Base-by-base conservation (phyloP, 768 basidiomycete genomes). In the Hericium coralloides region DNA sequence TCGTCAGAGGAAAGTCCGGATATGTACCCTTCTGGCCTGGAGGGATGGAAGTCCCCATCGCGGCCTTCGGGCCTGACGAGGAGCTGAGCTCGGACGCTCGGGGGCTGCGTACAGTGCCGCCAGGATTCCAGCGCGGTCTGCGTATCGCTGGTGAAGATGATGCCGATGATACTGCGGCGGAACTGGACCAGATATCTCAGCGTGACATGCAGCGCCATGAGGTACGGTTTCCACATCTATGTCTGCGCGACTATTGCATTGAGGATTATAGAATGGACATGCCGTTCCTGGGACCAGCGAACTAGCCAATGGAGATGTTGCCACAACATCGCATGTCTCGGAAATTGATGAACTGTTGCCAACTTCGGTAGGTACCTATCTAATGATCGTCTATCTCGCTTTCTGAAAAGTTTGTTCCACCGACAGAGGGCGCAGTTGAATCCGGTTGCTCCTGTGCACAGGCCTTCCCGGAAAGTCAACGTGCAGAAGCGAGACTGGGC, bases 1-100 rank as follows among this genome's bases (percentile, higher is more conserved):
- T 98, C 70, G 94, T 98, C 18, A 78, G 95, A 57, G 97, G 97
- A 48, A 97, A 95, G 70, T 89, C 93, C 20, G 88, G 89, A 47
- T 83, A 95, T 71, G 82, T 95, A 9, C 97, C 97, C 1, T 98
- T 98, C 70, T 81, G 85, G 73, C 97, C 97, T 6, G 97, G 97
- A 49, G 97, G 97, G 2, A 74, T 98, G 10, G 92, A 92, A 45
- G 85, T 86, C 61, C 73, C 76, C 17, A 61, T 68, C 38, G 41
- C 45, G 59, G 64, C 51, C 12, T 14, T 55, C 4, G 63, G 64
- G 18, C 38, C 59, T 6, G 31, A 47, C 3, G 57, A 61, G 2
- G 64, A 79, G 4, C 64, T 72, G 31, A 73, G 75, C 41, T 58
- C 72, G 14, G 67, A 77, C 55, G 78, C 63, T 61, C 39, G 71